Percentiles rank a stretch among this genome's conserved stretches.
phyloP scores from a whole-genome alignment of 176 grass and related monocot species.

The Oryza meridionalis region DNA sequence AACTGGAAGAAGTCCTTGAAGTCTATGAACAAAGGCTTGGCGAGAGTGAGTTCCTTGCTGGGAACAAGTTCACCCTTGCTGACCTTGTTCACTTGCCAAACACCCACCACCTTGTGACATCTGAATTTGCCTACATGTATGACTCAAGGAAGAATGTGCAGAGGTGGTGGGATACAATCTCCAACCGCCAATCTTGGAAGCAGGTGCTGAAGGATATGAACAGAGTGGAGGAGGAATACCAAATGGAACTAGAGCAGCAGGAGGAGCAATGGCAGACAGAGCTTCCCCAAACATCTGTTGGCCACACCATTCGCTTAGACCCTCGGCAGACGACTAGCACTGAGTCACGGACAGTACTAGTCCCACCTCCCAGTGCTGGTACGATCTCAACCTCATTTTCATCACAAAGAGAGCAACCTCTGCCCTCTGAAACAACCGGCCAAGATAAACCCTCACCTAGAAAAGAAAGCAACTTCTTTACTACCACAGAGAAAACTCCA shows the following conservation, averaged over 20 bases:
- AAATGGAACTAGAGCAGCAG: slow-evolving; percentile 26
- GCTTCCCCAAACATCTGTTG: not conserved
- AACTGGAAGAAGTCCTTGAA: slow-evolving; percentile 72
- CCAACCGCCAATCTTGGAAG: slow-evolving; percentile 58
- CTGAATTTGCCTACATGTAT: slow-evolving; percentile 58
- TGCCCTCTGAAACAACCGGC: slow-evolving; percentile 1
- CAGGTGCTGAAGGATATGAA: slow-evolving; percentile 57
- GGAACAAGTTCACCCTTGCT: slow-evolving; percentile 80
- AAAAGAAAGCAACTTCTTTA: slow-evolving; percentile 39
- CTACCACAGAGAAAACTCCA: slow-evolving; percentile 23
- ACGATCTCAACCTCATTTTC: slow-evolving; percentile 20
- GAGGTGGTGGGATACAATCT: slow-evolving; percentile 77
- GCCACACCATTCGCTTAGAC: slow-evolving; percentile 29
- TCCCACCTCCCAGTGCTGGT: slow-evolving; percentile 35
- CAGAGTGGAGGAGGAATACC: slow-evolving; percentile 39
- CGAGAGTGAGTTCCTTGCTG: slow-evolving; percentile 63
- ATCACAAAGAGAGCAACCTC: slow-evolving; percentile 13
- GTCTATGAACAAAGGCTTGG: slow-evolving; percentile 79
- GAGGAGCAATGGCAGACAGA: slow-evolving; percentile 8
- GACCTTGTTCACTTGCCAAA: slow-evolving; percentile 83
- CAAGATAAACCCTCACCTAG: slow-evolving; percentile 21
- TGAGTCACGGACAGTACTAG: slow-evolving; percentile 22
- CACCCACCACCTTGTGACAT: slow-evolving; percentile 55
- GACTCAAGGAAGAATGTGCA: slow-evolving; percentile 79
- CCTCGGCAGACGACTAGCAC: slow-evolving; percentile 23